phyloP scores from a whole-genome alignment of 306 rosid genomes.

The Inga laurina region DNA sequence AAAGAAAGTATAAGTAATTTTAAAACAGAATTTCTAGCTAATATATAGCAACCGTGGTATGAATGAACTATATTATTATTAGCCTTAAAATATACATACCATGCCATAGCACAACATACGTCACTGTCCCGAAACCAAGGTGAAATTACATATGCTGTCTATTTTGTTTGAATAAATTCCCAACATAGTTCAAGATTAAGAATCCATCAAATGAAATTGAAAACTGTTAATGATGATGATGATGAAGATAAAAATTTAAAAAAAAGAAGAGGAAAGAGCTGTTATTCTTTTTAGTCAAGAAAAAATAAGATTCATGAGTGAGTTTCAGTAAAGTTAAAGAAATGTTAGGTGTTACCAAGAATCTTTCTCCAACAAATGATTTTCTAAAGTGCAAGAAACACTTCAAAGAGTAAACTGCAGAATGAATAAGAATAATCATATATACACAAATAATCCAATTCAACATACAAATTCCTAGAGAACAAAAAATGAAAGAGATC shows the following conservation, averaged over 20 bases:
- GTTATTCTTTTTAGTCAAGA: neutral
- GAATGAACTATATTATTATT: constrained; percentile 6
- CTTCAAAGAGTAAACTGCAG: neutral
- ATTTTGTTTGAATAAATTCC: neutral
- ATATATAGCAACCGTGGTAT: neutral
- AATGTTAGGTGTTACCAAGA: no score
- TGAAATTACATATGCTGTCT: neutral
- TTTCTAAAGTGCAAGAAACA: neutral
- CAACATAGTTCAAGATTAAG: neutral
- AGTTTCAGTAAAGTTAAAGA: neutral
- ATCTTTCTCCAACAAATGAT: neutral
- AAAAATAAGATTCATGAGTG: neutral
- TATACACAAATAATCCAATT: neutral
- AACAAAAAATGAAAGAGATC: neutral
- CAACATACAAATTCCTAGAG: neutral
- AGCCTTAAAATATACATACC: neutral
- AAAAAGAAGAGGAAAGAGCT: neutral
- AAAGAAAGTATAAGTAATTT: constrained; percentile 12
- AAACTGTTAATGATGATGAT: no score
- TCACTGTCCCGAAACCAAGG: neutral
- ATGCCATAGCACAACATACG: neutral
- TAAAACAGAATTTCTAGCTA: constrained; percentile 16
- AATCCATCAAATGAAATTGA: neutral
- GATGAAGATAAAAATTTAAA: no score
- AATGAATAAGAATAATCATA: neutral